Percentiles rank a stretch among this genome's conserved stretches.
Conservation (phyloP, 371 early-diverging fungal genomes). For the Mortierella sp. region DNA sequence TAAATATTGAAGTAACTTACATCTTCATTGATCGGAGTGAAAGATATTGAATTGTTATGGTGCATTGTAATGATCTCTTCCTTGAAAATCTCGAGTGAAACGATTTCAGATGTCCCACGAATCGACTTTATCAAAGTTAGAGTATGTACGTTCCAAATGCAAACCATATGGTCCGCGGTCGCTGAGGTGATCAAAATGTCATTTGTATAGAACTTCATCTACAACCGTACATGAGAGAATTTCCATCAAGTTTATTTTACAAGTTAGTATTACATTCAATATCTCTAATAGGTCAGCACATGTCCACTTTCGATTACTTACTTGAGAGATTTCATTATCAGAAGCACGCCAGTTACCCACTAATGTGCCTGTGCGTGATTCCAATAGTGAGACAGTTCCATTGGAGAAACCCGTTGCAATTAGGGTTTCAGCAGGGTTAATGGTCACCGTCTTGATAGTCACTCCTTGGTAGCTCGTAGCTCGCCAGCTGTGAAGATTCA, state of each 20-base stretch:
- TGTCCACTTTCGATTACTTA: constrained; percentile 24
- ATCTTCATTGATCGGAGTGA: constrained; percentile 76
- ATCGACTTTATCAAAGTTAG: constrained; percentile 71
- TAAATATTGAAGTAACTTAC: constrained; percentile 53
- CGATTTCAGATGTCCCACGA: constrained; percentile 64
- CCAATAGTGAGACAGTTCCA: constrained; percentile 69
- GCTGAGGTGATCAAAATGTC: constrained; percentile 72
- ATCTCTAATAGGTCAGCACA: neutral
- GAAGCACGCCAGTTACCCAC: constrained; percentile 75
- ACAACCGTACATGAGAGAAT: neutral
- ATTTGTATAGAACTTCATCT: constrained; percentile 75
- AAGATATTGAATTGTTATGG: constrained; percentile 72
- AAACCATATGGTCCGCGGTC: constrained; percentile 73
- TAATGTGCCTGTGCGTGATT: constrained; percentile 72
- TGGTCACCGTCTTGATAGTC: constrained; percentile 35
- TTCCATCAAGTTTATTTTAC: too few relatives aligned
- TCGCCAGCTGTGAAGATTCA: constrained; percentile 51
- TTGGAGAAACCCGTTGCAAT: constrained; percentile 73
- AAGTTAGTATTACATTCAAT: neutral
- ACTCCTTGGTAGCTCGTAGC: constrained; percentile 34
- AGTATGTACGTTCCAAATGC: constrained; percentile 72
- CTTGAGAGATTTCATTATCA: constrained; percentile 72
- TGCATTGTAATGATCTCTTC: constrained; percentile 76
- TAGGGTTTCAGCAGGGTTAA: constrained; percentile 67
- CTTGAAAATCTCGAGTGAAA: constrained; percentile 68